These are phyloP conservation scores for Thalia dealbata DNA, from an alignment of 176 grass and related monocot genomes.

Conservation along the genomic window DNA sequence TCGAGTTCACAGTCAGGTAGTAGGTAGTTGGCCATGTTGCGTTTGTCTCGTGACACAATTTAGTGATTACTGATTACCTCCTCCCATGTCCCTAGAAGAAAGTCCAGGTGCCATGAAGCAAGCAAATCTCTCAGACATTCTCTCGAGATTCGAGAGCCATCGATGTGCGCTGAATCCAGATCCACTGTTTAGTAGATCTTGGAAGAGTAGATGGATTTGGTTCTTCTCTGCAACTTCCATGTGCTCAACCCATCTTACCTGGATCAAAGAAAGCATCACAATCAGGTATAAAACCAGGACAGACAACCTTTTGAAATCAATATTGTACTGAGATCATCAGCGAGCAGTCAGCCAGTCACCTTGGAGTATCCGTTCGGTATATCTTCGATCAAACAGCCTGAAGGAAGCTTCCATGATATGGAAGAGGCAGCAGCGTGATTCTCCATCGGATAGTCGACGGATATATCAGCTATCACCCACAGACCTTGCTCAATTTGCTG, in stretches of 20 bases:
- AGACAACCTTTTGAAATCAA: neutral
- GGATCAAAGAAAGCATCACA: neutral
- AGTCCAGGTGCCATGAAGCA: conserved; percentile 31
- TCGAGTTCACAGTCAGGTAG: neutral
- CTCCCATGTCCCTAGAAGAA: conserved; percentile 40
- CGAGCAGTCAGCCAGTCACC: conserved; percentile 30
- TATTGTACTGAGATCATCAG: neutral
- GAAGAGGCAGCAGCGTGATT: conserved; percentile 26
- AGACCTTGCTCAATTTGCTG: conserved; percentile 70
- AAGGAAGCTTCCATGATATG: conserved; percentile 53
- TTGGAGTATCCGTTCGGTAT: conserved; percentile 84
- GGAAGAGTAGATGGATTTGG: conserved; percentile 43
- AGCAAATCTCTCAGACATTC: conserved; percentile 60
- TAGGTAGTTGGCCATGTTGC: neutral
- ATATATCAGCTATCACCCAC: conserved; percentile 81
- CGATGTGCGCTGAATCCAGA: conserved; percentile 58
- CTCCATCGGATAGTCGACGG: conserved; percentile 46
- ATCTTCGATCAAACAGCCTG: conserved; percentile 74
- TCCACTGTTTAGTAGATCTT: conserved; percentile 62
- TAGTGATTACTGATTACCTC: conserved; percentile 14
- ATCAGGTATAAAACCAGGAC: neutral
- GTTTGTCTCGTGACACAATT: neutral
- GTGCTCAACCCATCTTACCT: conserved; percentile 94
- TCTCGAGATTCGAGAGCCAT: conserved; percentile 62
- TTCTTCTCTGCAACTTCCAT: conserved; percentile 67